Conservation (phyloP, 2,329 filamentous ascomycete genomes). For the Monosporascus cannonballus region DNA sequence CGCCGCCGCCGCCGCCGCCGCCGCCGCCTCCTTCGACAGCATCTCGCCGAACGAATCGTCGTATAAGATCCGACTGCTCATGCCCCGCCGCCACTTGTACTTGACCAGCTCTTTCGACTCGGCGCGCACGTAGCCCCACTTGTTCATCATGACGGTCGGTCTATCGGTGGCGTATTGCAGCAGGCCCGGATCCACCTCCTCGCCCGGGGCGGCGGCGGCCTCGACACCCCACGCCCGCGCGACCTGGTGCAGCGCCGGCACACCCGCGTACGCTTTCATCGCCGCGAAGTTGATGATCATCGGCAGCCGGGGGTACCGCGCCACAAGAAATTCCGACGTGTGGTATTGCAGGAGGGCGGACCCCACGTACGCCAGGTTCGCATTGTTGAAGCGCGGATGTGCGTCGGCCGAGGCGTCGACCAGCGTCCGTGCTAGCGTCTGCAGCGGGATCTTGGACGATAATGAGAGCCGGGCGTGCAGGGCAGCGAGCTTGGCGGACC, state of each 20-base stretch:
- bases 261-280: slow-evolving; percentile 77
- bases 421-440: slow-evolving; percentile 80
- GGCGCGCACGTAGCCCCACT: slow-evolving; percentile 46
- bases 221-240: slow-evolving; percentile 89
- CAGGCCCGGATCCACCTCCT: slow-evolving; percentile 85
- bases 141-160: slow-evolving; percentile 38
- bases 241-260: slow-evolving; percentile 65
- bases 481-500: slow-evolving; percentile 85
- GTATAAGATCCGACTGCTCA: slow-evolving; percentile 72
- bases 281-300: slow-evolving; percentile 82
- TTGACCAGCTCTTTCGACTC: slow-evolving; percentile 40
- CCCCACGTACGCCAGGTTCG: slow-evolving; percentile 74
- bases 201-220: slow-evolving; percentile 74
- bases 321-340: slow-evolving; percentile 79
- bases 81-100: slow-evolving; percentile 57
- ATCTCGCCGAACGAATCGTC: slow-evolving; percentile 80
- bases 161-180: slow-evolving; percentile 66
- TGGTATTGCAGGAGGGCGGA: slow-evolving; percentile 82
- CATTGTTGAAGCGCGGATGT: slow-evolving; percentile 81
- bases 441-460: slow-evolving; percentile 72
- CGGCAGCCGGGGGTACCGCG: slow-evolving; percentile 84
- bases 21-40: slow-evolving; percentile 14
- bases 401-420: slow-evolving; percentile 80
- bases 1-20: not conserved
- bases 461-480: slow-evolving; percentile 85